Conservation (phyloP, 805 yeast species). For the Schwanniomyces pseudopolymorphus region DNA sequence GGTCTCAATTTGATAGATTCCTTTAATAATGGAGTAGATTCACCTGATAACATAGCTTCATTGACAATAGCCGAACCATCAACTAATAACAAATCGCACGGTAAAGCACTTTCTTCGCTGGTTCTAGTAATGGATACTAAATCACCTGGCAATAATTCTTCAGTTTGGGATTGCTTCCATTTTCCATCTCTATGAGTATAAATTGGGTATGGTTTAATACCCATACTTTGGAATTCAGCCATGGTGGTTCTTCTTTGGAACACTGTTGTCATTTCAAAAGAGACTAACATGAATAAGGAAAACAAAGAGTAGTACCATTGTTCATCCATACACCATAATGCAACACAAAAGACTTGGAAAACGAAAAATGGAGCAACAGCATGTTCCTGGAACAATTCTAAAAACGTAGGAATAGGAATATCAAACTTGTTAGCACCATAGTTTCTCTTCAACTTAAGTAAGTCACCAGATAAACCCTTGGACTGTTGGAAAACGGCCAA, state of each 20-base stretch:
- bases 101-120: conserved; percentile 85
- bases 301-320: conserved; percentile 94
- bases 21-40: conserved; percentile 93
- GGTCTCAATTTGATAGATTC: conserved; percentile 90
- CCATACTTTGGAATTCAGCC: conserved; percentile 96
- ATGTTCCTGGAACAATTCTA: conserved; percentile 91
- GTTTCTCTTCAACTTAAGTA: conserved; percentile 48
- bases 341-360: conserved; percentile 93
- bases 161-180: conserved; percentile 73
- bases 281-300: conserved; percentile 85
- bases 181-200: conserved; percentile 65
- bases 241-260: conserved; percentile 93
- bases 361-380: conserved; percentile 98
- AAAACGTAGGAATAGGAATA: conserved; percentile 90
- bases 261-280: conserved; percentile 92
- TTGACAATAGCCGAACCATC: conserved; percentile 95
- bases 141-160: conserved; percentile 87
- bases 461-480: conserved; percentile 57
- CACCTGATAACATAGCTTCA: conserved; percentile 99
- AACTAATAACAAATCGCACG: conserved; percentile 85
- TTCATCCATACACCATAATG: conserved; percentile 94
- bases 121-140: conserved; percentile 85
- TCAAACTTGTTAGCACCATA: conserved; percentile 90
- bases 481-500: conserved; percentile 55
- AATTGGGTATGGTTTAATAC: conserved; percentile 84